Conservation (phyloP, 805 yeast species). For the Zygotorulaspora danielsina region DNA sequence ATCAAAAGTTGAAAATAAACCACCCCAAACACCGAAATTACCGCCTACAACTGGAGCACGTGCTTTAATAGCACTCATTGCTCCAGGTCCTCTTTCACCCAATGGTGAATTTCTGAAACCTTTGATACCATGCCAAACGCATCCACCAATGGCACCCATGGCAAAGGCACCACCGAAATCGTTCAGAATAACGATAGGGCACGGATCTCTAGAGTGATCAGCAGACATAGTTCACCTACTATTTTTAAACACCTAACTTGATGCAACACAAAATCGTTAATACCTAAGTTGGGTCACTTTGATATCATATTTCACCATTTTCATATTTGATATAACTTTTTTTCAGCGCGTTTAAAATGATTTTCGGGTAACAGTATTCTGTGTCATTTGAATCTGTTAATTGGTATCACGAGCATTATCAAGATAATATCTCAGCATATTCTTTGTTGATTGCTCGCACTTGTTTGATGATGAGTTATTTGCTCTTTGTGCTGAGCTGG, state of each 20-base stretch:
- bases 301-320: too few species aligned
- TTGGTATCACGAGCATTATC: too few species aligned
- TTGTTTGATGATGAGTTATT: too few species aligned
- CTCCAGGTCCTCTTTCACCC: conserved; percentile 91
- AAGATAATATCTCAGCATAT: too few species aligned
- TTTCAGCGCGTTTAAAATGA: background rate
- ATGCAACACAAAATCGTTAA: too few species aligned
- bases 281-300: too few species aligned
- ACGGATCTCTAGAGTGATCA: conserved; percentile 98
- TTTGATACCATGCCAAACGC: conserved; percentile 97
- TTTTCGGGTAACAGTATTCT: background rate
- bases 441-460: too few species aligned
- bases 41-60: conserved; percentile 99
- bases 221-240: conserved; percentile 58
- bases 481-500: too few species aligned
- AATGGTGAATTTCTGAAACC: conserved; percentile 97
- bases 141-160: conserved; percentile 99
- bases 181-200: conserved; percentile 91
- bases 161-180: conserved; percentile 99
- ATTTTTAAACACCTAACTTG: too few species aligned
- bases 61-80: conserved; percentile 84
- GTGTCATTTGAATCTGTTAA: background rate
- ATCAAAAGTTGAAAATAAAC: conserved; percentile 90
- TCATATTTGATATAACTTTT: too few species aligned
- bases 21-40: conserved; percentile 99